Percentiles rank a stretch among this genome's conserved stretches.
Conservation (phyloP, 208 protist genomes). For the Trypanosoma grayi region DNA sequence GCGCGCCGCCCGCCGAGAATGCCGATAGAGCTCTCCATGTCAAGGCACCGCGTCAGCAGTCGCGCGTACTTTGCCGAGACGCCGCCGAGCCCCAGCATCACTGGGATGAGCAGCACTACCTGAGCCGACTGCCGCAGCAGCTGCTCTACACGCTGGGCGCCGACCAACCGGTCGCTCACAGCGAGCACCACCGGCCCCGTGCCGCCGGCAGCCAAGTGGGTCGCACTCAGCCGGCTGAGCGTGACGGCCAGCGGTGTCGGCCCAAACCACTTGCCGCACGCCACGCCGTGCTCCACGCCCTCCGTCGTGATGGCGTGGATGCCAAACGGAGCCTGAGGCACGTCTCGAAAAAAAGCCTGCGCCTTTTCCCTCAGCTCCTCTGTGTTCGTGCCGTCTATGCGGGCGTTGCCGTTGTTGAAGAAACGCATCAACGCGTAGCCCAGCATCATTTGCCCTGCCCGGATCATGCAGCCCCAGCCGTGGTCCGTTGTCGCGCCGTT, state of each 20-base stretch:
- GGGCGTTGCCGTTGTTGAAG: slow-evolving; percentile 16
- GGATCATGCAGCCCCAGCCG: slow-evolving; percentile 90
- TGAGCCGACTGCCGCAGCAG: slow-evolving; percentile 24
- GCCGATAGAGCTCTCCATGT: slow-evolving; percentile 52
- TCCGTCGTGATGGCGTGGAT: slow-evolving; percentile 59
- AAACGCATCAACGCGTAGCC: slow-evolving; percentile 50
- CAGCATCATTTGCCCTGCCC: slow-evolving; percentile 88
- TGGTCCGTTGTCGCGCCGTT: slow-evolving; percentile 74
- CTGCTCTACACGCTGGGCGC: slow-evolving; percentile 12
- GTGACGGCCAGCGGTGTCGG: slow-evolving; percentile 46
- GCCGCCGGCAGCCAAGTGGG: slow-evolving; percentile 19
- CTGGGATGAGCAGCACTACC: slow-evolving; percentile 62
- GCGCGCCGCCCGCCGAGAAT: slow-evolving; percentile 45
- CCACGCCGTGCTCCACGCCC: slow-evolving; percentile 36
- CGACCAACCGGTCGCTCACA: slow-evolving; percentile 32
- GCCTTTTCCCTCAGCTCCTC: slow-evolving; percentile 4
- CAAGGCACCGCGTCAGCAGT: slow-evolving; percentile 38
- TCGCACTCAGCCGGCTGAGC: slow-evolving; percentile 26
- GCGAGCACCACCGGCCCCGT: slow-evolving; percentile 35
- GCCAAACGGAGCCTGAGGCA: slow-evolving; percentile 58
- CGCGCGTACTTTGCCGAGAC: slow-evolving; percentile 49
- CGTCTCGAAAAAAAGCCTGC: slow-evolving; percentile 55
- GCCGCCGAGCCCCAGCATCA: slow-evolving; percentile 43
- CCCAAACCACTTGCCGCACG: slow-evolving; percentile 54
- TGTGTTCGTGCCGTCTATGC: slow-evolving; percentile 1